A percentile compares a stretch with the other conserved stretches of the same genome.
phyloP scores from a whole-genome alignment of 31 red algal genomes.

The Asparagopsis taxiformis region DNA sequence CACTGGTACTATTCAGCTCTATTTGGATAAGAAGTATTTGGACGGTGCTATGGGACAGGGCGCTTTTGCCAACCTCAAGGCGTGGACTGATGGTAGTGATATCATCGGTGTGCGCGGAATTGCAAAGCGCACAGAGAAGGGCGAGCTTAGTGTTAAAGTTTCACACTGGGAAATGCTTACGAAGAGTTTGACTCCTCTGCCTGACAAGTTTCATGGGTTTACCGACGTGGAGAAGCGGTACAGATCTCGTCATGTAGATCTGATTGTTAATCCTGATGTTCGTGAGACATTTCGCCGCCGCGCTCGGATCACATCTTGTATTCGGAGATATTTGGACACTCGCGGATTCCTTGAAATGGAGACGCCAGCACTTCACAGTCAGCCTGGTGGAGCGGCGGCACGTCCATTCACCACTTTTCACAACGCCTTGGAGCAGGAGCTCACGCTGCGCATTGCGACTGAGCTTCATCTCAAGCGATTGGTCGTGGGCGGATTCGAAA shows the following conservation, averaged over 20 bases:
- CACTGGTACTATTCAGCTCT: slow-evolving; percentile 90
- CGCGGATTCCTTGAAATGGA: slow-evolving; percentile 95
- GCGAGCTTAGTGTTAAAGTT: slow-evolving; percentile 90
- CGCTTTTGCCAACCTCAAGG: slow-evolving; percentile 79
- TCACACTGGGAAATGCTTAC: slow-evolving; percentile 83
- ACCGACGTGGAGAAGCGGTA: slow-evolving; percentile 94
- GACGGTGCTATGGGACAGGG: slow-evolving; percentile 64
- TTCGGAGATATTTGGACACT: slow-evolving; percentile 82
- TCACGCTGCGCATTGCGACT: slow-evolving; percentile 93
- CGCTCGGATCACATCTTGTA: slow-evolving; percentile 69
- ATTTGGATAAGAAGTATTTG: slow-evolving; percentile 85
- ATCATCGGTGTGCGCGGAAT: slow-evolving; percentile 84
- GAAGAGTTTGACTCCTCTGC: slow-evolving; percentile 82
- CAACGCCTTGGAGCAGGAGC: slow-evolving; percentile 79
- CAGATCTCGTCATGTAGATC: slow-evolving; percentile 90
- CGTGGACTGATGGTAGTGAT: slow-evolving; percentile 92
- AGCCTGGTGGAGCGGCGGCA: slow-evolving; percentile 95
- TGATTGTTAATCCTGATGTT: slow-evolving; percentile 79
- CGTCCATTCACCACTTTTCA: slow-evolving; percentile 93
- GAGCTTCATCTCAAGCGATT: slow-evolving; percentile 96
- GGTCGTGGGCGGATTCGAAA: slow-evolving; percentile 95
- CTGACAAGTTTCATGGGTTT: slow-evolving; percentile 98
- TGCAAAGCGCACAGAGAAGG: slow-evolving; percentile 87
- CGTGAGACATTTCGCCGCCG: slow-evolving; percentile 73
- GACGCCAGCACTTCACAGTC: slow-evolving; percentile 81